phyloP scores from a whole-genome alignment of 83 land plant genomes.

The Diphasiastrum complanatum region DNA sequence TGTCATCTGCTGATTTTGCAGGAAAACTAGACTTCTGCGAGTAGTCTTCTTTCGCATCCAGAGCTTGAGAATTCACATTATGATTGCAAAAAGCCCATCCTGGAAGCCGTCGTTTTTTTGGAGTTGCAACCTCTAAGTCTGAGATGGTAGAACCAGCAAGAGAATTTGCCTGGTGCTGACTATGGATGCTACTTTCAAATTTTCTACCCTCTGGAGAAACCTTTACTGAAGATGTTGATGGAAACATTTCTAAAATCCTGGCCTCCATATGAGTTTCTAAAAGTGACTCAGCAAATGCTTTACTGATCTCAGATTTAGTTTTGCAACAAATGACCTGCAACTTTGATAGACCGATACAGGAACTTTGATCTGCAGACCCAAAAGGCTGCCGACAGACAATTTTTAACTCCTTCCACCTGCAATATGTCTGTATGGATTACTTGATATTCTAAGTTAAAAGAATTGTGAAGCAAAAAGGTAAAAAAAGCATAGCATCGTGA shows the following conservation, averaged over 20 bases:
- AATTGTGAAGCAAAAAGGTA: background rate
- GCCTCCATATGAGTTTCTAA: background rate
- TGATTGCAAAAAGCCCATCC: too few relatives aligned
- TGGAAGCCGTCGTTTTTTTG: too few relatives aligned
- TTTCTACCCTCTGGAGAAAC: background rate
- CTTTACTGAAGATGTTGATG: background rate
- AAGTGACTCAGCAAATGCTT: background rate
- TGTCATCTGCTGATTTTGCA: too few relatives aligned
- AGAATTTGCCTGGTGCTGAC: too few relatives aligned
- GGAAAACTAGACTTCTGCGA: too few relatives aligned
- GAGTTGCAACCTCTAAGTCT: too few relatives aligned
- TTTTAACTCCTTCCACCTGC: slow-evolving; percentile 27
- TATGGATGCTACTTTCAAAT: too few relatives aligned
- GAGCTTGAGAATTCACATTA: too few relatives aligned
- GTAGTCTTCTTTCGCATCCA: too few relatives aligned
- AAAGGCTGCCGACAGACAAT: slow-evolving; percentile 27
- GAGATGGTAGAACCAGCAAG: too few relatives aligned
- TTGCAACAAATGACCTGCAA: slow-evolving; percentile 24
- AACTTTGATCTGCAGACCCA: slow-evolving; percentile 28
- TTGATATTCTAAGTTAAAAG: background rate
- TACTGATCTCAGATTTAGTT: slow-evolving; percentile 3
- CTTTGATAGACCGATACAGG: slow-evolving; percentile 30
- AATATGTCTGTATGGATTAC: background rate
- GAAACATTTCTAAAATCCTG: background rate
- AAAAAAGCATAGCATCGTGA: background rate